A percentile compares a stretch with the other conserved stretches of the same genome.
Conservation (phyloP, 768 basidiomycete species). For the Hebeloma cylindrosporum region DNA sequence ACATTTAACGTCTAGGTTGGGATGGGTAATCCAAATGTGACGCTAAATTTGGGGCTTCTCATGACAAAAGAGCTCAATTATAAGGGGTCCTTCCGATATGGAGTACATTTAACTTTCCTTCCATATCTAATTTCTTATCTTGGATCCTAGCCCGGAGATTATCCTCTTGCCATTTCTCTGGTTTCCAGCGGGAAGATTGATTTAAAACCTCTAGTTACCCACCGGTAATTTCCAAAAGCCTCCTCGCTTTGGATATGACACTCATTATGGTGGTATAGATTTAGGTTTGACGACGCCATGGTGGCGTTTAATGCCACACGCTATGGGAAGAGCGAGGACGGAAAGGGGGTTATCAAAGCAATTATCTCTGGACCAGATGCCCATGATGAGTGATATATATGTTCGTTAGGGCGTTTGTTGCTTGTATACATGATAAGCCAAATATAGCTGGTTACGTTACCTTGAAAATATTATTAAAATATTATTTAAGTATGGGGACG, state of each 20-base stretch:
- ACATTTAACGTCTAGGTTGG: slow-evolving; percentile 57
- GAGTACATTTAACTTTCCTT: slow-evolving; percentile 39
- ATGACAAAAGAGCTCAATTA: slow-evolving; percentile 77
- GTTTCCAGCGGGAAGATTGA: slow-evolving; percentile 81
- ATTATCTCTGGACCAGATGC: slow-evolving; percentile 78
- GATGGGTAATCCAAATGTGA: slow-evolving; percentile 78
- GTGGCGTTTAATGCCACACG: slow-evolving; percentile 82
- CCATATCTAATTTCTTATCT: slow-evolving; percentile 1
- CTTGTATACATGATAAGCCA: too few relatives aligned
- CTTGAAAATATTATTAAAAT: slow-evolving; percentile 7
- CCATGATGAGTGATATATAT: slow-evolving; percentile 9
- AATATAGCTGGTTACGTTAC: too few relatives aligned
- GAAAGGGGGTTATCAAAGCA: slow-evolving; percentile 85
- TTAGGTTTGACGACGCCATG: slow-evolving; percentile 72
- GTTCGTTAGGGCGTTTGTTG: too few relatives aligned
- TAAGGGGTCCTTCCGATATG: slow-evolving; percentile 93
- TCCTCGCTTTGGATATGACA: not conserved
- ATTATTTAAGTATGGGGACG: too few relatives aligned
- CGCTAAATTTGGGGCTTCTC: slow-evolving; percentile 67
- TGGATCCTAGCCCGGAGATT: slow-evolving; percentile 69
- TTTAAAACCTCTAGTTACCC: slow-evolving; percentile 86
- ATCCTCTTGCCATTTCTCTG: slow-evolving; percentile 81
- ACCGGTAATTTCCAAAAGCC: slow-evolving; percentile 51
- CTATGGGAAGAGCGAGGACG: slow-evolving; percentile 79
- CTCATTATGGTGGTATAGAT: slow-evolving; percentile 43